These are phyloP conservation scores for Coemansia sp. DNA, from an alignment of 192 early-diverging fungal genomes.

Conservation along the genomic window DNA sequence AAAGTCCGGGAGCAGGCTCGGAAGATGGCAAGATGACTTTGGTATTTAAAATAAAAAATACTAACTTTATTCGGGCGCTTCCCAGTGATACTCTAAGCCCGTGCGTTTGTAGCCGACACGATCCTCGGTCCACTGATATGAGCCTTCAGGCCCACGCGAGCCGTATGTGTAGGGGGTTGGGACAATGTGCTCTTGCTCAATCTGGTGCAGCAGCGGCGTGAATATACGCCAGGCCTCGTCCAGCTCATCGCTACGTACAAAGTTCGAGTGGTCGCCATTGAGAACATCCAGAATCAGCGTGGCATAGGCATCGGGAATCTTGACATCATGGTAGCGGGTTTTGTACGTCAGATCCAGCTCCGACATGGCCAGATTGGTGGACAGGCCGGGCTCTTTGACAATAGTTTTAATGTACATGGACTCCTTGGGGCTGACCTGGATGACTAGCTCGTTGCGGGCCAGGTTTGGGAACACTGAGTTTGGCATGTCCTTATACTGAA, in stretches of 20 bases:
- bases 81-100: conserved; percentile 51
- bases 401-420: conserved; percentile 97
- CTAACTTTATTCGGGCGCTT: conserved; percentile 30
- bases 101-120: conserved; percentile 53
- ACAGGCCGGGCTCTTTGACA: conserved; percentile 92
- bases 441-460: conserved; percentile 92
- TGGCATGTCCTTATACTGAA: conserved; percentile 93
- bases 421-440: conserved; percentile 92
- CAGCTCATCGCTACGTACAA: conserved; percentile 89
- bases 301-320: conserved; percentile 98
- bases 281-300: conserved; percentile 88
- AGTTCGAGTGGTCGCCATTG: conserved; percentile 92
- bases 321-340: conserved; percentile 77
- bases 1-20: conserved; percentile 62
- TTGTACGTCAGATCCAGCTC: conserved; percentile 94
- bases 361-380: conserved; percentile 76
- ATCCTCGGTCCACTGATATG: conserved; percentile 64
- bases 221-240: conserved; percentile 98
- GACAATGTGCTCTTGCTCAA: conserved; percentile 65
- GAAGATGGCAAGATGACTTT: conserved; percentile 18
- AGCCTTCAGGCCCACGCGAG: conserved; percentile 73
- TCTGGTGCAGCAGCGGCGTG: conserved; percentile 89
- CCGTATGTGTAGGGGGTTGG: conserved; percentile 80
- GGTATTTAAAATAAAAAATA: conserved; percentile 1
- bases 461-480: conserved; percentile 75